phyloP scores from a whole-genome alignment of 768 basidiomycete species.

The Panaeolus papilionaceus region DNA sequence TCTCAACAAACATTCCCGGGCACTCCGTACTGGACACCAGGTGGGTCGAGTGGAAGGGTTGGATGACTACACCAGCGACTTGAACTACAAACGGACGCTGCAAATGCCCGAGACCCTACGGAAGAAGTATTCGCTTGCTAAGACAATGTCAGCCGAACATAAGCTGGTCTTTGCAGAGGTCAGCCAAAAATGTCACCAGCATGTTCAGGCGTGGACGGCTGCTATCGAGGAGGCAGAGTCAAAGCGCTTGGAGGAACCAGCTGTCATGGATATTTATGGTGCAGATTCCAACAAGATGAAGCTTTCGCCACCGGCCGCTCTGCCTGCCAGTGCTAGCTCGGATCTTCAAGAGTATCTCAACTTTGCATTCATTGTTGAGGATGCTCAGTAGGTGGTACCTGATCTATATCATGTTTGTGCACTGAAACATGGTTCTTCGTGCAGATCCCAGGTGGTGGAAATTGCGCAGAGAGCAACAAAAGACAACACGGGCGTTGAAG shows the following conservation, averaged over 20 bases:
- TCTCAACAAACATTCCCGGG: constrained; percentile 19
- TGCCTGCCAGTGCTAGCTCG: background rate
- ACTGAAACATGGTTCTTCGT: too few species aligned
- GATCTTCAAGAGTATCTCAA: too few species aligned
- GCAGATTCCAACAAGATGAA: background rate
- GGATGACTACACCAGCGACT: background rate
- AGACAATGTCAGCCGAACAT: background rate
- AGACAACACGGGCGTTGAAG: too few species aligned
- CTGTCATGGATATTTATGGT: background rate
- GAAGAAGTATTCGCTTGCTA: background rate
- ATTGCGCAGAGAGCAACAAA: too few species aligned
- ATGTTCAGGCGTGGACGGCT: background rate
- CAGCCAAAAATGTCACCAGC: background rate
- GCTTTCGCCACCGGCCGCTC: background rate
- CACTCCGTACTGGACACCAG: constrained; percentile 17
- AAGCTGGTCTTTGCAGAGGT: background rate
- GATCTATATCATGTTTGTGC: too few species aligned
- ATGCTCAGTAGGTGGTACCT: background rate
- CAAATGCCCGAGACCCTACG: background rate
- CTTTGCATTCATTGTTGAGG: background rate
- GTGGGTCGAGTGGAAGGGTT: constrained; percentile 21
- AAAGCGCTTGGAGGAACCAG: background rate
- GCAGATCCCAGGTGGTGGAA: too few species aligned
- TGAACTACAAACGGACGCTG: background rate
- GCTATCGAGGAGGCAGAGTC: background rate